Base-by-base conservation (phyloP, 2,329 filamentous ascomycete genomes). In the Ophiostoma novo-ulmi region DNA sequence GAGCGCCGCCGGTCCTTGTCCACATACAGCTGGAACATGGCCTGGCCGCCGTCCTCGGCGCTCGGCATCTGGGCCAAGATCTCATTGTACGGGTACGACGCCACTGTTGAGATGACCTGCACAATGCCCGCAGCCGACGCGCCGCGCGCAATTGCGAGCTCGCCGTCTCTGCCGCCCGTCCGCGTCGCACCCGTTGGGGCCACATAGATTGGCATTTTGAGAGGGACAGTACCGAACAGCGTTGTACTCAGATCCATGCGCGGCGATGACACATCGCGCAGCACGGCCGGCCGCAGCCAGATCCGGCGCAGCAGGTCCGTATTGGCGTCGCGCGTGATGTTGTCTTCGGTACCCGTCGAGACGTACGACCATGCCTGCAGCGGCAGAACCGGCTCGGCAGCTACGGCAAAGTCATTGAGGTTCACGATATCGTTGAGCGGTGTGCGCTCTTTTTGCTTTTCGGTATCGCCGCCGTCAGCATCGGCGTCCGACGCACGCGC, bases 281-380 rank as follows among this genome's bases (percentile, higher is more conserved):
- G 74, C 4, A 86, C 79, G 5, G 83, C 79, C 1, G 85, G 85
- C n/a, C 84, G 81, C 69, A 87, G 80, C 80, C 82, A 83, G 72
- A 86, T 83, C 20, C 82, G 79, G 41, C 81, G 78, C 71, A 85
- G 82, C 66, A 81, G 79, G 1, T 80, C 80, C 70, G 82, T 82
- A 75, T 85, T 87, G 14, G 81, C 80, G 35, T 81, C 78, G 2
- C 81, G 80, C 1, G 84, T 86, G 71, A 85, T 77, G 4, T 85
- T 76, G 76, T 87, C 85, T 11, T 83, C 85, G 14, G 84, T 81
- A 0, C 84, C 85, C 22, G 83, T 84, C 17, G 82, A 84, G 74
- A 86, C 85, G 73, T 86, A 87, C 0, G 84, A 84, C 83, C 83
- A 86, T 2, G 82, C 82, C 74, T 86, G 85, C 22, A 78, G 77